A percentile compares a stretch with the other conserved stretches of the same genome.
Evolutionary conservation across 495 filamentous ascomycete genomes (phyloP).

Genomic region (Penicillium nucicola): DNA sequence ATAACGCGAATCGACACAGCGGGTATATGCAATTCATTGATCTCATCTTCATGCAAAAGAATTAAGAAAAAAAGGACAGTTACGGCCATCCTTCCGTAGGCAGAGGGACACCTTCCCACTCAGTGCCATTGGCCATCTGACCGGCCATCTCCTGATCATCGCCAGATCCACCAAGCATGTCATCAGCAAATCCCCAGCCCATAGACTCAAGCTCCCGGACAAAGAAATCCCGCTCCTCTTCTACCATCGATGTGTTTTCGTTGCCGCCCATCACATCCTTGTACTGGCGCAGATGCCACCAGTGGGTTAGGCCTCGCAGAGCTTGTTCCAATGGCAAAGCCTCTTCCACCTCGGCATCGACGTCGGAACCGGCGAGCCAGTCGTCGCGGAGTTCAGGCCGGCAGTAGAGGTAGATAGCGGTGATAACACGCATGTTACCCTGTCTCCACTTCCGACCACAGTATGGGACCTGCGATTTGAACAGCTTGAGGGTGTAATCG

Average conservation of each 20-base stretch:
- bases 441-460: conserved; percentile 98
- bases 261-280: conserved; percentile 76
- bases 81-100: conserved; percentile 42
- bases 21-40: conserved; percentile 4
- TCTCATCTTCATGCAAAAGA: not conserved
- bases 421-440: conserved; percentile 97
- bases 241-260: conserved; percentile 51
- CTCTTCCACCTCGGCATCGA: conserved; percentile 91
- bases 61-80: not conserved
- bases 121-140: conserved; percentile 36
- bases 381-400: conserved; percentile 90
- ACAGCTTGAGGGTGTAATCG: conserved; percentile 93
- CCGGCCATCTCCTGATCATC: conserved; percentile 49
- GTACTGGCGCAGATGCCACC: conserved; percentile 83
- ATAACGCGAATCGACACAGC: too few relatives aligned
- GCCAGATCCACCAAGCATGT: conserved; percentile 27
- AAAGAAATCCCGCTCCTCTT: conserved; percentile 88
- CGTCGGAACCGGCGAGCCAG: conserved; percentile 87
- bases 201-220: conserved; percentile 83
- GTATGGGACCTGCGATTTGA: conserved; percentile 97
- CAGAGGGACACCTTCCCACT: conserved; percentile 47
- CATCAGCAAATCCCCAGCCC: conserved; percentile 52
- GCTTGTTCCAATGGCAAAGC: conserved; percentile 88
- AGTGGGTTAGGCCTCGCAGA: conserved; percentile 80
- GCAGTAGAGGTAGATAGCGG: conserved; percentile 90